phyloP scores from a whole-genome alignment of 306 rosid species.

The Mimosa pudica region DNA sequence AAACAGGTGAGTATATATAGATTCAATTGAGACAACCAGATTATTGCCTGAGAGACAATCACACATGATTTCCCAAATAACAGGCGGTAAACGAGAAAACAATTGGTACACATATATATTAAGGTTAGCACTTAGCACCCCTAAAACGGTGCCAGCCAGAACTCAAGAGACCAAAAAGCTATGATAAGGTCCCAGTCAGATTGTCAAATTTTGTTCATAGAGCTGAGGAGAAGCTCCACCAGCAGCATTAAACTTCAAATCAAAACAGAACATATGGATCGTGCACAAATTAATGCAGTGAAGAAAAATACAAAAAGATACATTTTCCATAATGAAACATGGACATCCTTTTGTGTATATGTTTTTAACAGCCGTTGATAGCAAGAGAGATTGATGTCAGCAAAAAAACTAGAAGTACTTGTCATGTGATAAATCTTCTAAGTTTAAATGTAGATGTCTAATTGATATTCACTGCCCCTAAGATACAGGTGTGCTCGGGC shows the following conservation, averaged over 20 bases:
- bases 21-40: slow-evolving; percentile 7
- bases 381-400: background rate
- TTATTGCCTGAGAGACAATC: background rate
- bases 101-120: background rate
- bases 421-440: background rate
- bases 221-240: background rate
- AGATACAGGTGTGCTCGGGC: background rate
- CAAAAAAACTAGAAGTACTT: background rate
- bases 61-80: background rate
- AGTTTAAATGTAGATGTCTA: background rate
- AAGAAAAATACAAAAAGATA: background rate
- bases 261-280: background rate
- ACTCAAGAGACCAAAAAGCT: background rate
- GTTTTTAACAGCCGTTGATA: background rate
- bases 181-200: slow-evolving; percentile 14
- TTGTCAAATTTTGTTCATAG: background rate
- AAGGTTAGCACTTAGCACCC: background rate
- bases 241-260: background rate
- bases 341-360: background rate
- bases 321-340: background rate
- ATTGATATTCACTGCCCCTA: background rate
- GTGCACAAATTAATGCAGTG: background rate
- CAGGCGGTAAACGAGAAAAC: background rate
- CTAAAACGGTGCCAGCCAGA: background rate
- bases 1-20: background rate